Percentiles rank a stretch among this genome's conserved stretches.
These are phyloP conservation scores for Pleurotus platypus DNA, from an alignment of 768 basidiomycete genomes.

Conservation along the genomic window DNA sequence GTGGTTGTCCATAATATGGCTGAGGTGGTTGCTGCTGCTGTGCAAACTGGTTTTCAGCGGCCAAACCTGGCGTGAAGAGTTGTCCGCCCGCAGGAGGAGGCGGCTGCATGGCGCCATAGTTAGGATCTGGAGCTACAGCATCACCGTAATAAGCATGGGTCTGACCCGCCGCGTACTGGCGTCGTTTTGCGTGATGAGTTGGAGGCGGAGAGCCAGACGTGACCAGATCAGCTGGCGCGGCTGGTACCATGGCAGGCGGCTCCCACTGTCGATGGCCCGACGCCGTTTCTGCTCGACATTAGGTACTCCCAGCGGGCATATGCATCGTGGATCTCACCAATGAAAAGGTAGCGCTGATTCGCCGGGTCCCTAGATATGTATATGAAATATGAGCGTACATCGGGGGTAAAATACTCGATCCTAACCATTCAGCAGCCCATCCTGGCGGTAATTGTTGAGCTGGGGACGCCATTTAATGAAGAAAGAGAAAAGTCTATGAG, in stretches of 20 bases:
- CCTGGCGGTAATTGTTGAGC: constrained; percentile 80
- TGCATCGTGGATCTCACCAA: constrained; percentile 56
- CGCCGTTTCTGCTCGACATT: constrained; percentile 61
- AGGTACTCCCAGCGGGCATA: constrained; percentile 9
- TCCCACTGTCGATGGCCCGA: constrained; percentile 92
- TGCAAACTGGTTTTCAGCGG: constrained; percentile 63
- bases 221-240: constrained; percentile 32
- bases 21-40: constrained; percentile 54
- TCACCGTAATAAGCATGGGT: constrained; percentile 82
- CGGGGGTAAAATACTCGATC: constrained; percentile 13
- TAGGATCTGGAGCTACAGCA: constrained; percentile 41
- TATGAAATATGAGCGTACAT: constrained; percentile 8
- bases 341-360: constrained; percentile 83
- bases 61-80: constrained; percentile 85
- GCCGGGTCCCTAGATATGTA: constrained; percentile 62
- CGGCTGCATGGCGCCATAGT: constrained; percentile 39
- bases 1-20: constrained; percentile 40
- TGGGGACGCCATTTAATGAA: constrained; percentile 43
- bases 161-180: constrained; percentile 93
- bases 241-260: constrained; percentile 44
- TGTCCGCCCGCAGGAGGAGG: constrained; percentile 43
- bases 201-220: constrained; percentile 41
- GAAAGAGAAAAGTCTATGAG: constrained; percentile 11
- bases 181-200: constrained; percentile 58
- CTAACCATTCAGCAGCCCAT: constrained; percentile 90